Evolutionary conservation across 1,284 basidiomycete species (phyloP).

Genomic region (Coniferiporia sulphurascens): DNA sequence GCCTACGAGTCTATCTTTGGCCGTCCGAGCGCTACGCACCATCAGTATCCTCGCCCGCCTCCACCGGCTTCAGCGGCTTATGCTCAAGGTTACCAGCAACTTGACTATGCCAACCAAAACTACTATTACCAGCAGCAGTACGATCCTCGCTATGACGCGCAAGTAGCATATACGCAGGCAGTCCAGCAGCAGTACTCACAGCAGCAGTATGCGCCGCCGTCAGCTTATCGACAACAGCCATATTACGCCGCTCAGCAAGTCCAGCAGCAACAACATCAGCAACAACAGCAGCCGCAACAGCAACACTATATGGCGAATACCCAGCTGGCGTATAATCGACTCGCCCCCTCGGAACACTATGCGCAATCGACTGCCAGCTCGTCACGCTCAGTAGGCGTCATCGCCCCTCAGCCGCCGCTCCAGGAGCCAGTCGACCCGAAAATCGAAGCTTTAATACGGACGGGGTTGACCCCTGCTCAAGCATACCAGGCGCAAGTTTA

Average conservation of each 20-base stretch:
- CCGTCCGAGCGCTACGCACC: constrained; percentile 56
- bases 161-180: constrained; percentile 14
- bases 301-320: constrained; percentile 11
- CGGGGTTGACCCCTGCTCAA: constrained; percentile 68
- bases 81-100: constrained; percentile 12
- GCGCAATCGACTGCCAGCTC: constrained; percentile 44
- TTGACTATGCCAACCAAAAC: constrained; percentile 10
- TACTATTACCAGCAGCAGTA: constrained; percentile 19
- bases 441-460: constrained; percentile 42
- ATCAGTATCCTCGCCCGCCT: constrained; percentile 32
- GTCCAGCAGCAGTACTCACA: constrained; percentile 7
- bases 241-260: constrained; percentile 11
- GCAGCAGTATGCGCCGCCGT: constrained; percentile 16
- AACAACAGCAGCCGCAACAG: constrained; percentile 15
- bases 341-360: constrained; percentile 36
- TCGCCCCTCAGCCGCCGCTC: constrained; percentile 36
- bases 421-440: constrained; percentile 52
- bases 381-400: constrained; percentile 39
- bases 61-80: constrained; percentile 9
- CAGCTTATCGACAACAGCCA: constrained; percentile 19
- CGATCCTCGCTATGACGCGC: constrained; percentile 14
- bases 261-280: constrained; percentile 16
- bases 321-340: constrained; percentile 23
- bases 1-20: constrained; percentile 84
- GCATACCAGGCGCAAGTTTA: constrained; percentile 75